phyloP scores from a whole-genome alignment of 176 grass and related monocot species.

The Triticum turgidum region DNA sequence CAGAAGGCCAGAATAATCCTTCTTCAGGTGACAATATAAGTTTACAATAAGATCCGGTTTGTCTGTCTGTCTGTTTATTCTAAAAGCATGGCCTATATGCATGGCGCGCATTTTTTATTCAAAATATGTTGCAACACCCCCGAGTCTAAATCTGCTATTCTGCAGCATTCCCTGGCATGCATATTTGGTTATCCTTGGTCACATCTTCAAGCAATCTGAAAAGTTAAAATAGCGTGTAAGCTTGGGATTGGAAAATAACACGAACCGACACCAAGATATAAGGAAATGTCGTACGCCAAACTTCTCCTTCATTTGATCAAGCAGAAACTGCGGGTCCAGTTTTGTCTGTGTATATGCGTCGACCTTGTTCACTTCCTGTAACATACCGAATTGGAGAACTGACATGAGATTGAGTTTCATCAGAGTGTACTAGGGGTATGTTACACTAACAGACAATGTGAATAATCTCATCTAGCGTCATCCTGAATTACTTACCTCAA shows the following conservation, averaged over 20 bases:
- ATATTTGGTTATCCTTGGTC: neutral
- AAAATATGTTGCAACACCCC: neutral
- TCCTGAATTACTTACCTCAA: constrained; percentile 54
- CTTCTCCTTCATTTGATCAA: constrained; percentile 44
- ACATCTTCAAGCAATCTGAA: constrained; percentile 41
- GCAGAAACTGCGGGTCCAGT: constrained; percentile 49
- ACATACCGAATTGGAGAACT: neutral
- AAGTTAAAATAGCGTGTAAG: neutral
- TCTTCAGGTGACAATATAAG: neutral
- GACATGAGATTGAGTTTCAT: neutral
- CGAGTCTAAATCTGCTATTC: neutral
- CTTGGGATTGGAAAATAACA: neutral
- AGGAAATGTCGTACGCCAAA: constrained; percentile 47
- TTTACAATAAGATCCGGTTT: neutral
- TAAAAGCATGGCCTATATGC: neutral
- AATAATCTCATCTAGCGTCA: neutral
- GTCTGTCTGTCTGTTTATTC: neutral
- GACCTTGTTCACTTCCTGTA: constrained; percentile 70
- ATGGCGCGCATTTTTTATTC: constrained; percentile 11
- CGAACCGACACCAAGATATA: neutral
- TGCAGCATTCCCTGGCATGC: neutral
- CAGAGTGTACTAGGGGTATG: neutral
- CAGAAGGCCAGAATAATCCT: neutral
- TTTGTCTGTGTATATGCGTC: constrained; percentile 61
- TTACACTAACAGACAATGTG: neutral